Base-by-base conservation (phyloP, 129 eudicot species). In the Oenanthe sinensis region DNA sequence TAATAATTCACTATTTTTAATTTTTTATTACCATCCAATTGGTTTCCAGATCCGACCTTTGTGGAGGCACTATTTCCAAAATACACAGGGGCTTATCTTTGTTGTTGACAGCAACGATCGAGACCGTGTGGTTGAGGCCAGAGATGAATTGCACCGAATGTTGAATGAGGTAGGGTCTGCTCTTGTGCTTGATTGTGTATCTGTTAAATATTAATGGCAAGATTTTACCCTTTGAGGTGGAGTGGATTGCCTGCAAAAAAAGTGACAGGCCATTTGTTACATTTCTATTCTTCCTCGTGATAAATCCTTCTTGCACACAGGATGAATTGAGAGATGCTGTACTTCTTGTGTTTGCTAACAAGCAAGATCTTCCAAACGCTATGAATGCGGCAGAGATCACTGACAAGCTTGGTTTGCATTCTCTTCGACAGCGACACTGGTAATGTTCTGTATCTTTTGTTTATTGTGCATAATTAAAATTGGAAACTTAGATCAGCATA, bases 11-110 rank as follows among this genome's bases (percentile, higher is more conserved):
- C 26, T 20, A 8, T 30, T 68, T 16, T 69, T 22, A 37, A 22
- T 2, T 17, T 37, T 16, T 26, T 26, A 24, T 67, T 67, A 16
- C 39, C 36, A 2, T 37, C 2, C 4, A 1, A 16, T 17, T 2
- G 16, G 26, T 6, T 69, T 69, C 24, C 74, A 86, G 89, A 86
- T 86, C 73, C 89, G 89, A 3, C 89, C 89, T 30, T 83, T 86
- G 79, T 86, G 89, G 89, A 86, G 89, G 81, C 89, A 86, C 77
- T 86, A 86, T 77, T 86, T 86, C 50, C 89, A 86, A 47, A 86
- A 86, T 82, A 86, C 89, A 16, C 89, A 86, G 78, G 89, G 89
- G 22, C 89, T 86, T 65, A 86, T 83, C 48, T 86, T 86, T 81
- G 89, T 86, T 79, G 89, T 86, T 52, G 87, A 86, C 54, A 86